Percentiles rank a stretch among this genome's conserved stretches.
Conservation (phyloP, 2,329 filamentous ascomycete genomes). For the Blastomyces parvus region DNA sequence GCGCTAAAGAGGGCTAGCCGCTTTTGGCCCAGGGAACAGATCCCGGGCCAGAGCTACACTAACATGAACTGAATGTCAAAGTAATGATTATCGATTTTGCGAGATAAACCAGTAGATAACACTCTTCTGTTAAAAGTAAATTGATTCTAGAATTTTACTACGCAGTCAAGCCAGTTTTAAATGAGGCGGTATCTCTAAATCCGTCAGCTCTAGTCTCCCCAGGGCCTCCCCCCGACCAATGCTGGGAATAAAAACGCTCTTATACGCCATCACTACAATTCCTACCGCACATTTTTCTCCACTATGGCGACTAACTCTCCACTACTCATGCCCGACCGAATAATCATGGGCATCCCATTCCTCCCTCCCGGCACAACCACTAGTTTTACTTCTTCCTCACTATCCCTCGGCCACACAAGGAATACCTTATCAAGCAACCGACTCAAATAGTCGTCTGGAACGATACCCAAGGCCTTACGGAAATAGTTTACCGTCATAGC, state of each 20-base stretch:
- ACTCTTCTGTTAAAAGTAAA: not conserved
- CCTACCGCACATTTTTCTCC: not conserved
- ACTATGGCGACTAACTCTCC: not conserved
- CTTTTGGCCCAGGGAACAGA: not conserved
- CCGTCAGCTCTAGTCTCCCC: not conserved
- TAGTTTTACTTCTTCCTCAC: constrained; percentile 1
- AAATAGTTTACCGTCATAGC: not conserved
- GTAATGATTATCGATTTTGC: not conserved
- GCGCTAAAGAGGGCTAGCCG: not conserved
- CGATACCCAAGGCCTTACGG: constrained; percentile 1
- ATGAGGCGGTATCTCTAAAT: not conserved
- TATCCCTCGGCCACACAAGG: constrained; percentile 5
- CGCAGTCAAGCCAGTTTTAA: not conserved
- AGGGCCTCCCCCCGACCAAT: not conserved
- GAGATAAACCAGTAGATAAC: not conserved
- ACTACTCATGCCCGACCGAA: constrained; percentile 1
- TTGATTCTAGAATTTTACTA: not conserved
- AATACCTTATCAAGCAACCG: constrained; percentile 1
- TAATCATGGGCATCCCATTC: constrained; percentile 8
- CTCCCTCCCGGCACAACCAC: constrained; percentile 5
- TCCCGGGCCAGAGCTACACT: not conserved
- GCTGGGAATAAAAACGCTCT: not conserved
- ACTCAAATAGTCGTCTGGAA: constrained; percentile 6
- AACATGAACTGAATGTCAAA: not conserved
- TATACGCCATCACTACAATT: not conserved